Conservation (phyloP, 1,284 basidiomycete species). For the Melampsora larici-populina region DNA sequence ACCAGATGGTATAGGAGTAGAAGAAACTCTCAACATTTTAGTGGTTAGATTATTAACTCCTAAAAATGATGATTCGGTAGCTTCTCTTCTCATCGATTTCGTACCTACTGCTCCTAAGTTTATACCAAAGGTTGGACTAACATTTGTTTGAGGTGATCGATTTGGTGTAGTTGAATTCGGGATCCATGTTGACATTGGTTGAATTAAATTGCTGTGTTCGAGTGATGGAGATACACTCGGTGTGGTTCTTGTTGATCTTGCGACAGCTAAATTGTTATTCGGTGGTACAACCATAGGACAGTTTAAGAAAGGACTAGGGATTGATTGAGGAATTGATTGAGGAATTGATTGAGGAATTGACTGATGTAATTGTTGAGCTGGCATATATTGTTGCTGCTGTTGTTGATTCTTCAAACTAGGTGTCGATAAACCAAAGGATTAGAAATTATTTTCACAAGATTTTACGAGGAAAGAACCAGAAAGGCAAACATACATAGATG, state of each 20-base stretch:
- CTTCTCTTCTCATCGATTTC: conserved; percentile 30
- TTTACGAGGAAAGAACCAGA: not conserved
- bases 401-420: conserved; percentile 6
- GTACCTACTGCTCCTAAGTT: conserved; percentile 12
- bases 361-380: not conserved
- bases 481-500: conserved; percentile 7
- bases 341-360: not conserved
- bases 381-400: not conserved
- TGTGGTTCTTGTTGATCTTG: not conserved
- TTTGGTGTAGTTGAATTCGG: not conserved
- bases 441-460: not conserved
- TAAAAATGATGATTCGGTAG: conserved; percentile 21
- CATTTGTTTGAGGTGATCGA: conserved; percentile 4
- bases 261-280: not conserved
- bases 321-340: not conserved
- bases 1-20: conserved; percentile 19
- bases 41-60: conserved; percentile 4
- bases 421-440: not conserved
- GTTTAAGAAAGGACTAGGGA: not conserved
- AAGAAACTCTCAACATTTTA: conserved; percentile 31
- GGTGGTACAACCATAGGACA: not conserved
- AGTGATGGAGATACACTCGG: not conserved
- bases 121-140: conserved; percentile 12
- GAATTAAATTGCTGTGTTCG: too few species aligned
- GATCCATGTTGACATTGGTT: not conserved